phyloP scores from a whole-genome alignment of 352 stramenopile species.

The Phytopythium vexans region DNA sequence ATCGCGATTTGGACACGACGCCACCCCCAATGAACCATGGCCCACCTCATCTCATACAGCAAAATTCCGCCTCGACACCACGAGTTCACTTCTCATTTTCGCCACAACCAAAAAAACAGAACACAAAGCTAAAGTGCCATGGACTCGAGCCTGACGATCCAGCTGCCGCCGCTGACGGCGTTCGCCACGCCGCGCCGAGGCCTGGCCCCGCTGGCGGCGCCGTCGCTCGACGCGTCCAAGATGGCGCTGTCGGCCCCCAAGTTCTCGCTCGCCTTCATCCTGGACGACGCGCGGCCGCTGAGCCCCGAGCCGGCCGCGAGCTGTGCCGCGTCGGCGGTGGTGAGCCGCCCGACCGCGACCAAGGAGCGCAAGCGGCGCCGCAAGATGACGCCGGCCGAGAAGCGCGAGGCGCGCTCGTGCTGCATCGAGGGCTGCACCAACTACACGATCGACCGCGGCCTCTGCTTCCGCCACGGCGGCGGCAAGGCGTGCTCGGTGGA shows the following conservation, averaged over 20 bases:
- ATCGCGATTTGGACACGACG: too few relatives aligned
- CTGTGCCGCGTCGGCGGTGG: background rate
- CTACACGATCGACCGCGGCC: conserved; percentile 72
- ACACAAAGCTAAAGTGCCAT: background rate
- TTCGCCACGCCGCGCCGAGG: conserved; percentile 7
- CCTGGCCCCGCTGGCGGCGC: conserved; percentile 1
- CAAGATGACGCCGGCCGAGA: background rate
- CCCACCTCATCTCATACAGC: too few relatives aligned
- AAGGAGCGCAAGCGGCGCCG: conserved; percentile 8
- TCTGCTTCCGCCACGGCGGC: conserved; percentile 75
- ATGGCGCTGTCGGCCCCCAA: conserved; percentile 11
- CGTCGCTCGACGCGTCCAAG: conserved; percentile 8
- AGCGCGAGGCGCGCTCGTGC: conserved; percentile 56
- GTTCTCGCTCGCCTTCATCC: conserved; percentile 18
- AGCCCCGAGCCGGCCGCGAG: conserved; percentile 1
- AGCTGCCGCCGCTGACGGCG: conserved; percentile 7
- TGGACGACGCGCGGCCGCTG: conserved; percentile 16
- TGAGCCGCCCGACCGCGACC: conserved; percentile 2
- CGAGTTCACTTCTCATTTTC: too few relatives aligned
- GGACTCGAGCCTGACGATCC: background rate
- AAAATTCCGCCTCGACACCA: too few relatives aligned
- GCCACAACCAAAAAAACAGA: background rate
- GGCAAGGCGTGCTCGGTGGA: conserved; percentile 63
- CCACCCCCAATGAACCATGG: too few relatives aligned
- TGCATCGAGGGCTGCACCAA: conserved; percentile 72